These are phyloP conservation scores for Colletotrichum incanum DNA, from an alignment of 2,329 filamentous ascomycete species.

Conservation along the genomic window DNA sequence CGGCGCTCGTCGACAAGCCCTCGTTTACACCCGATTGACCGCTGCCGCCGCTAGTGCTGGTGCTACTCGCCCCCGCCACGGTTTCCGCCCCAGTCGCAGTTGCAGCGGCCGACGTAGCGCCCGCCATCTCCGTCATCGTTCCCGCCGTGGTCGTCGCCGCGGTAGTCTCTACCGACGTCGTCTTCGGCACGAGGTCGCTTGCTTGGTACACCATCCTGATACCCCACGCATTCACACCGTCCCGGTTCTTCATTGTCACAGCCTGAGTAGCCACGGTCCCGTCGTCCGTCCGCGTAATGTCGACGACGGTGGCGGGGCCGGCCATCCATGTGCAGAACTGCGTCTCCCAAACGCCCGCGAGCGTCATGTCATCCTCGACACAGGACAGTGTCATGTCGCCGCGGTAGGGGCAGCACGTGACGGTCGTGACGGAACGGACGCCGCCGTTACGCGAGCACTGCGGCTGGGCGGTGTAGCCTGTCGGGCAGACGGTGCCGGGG, in stretches of 20 bases:
- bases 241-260: slow-evolving; percentile 37
- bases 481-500: slow-evolving; percentile 34
- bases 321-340: slow-evolving; percentile 48
- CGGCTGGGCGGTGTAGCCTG: slow-evolving; percentile 45
- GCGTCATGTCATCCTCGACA: slow-evolving; percentile 44
- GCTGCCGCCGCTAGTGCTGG: neutral
- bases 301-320: slow-evolving; percentile 36
- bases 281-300: slow-evolving; percentile 39
- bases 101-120: neutral
- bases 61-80: neutral
- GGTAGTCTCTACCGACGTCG: neutral
- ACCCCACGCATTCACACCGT: slow-evolving; percentile 47
- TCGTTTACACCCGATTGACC: neutral
- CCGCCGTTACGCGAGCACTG: slow-evolving; percentile 49
- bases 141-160: neutral
- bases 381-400: slow-evolving; percentile 45
- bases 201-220: slow-evolving; percentile 49
- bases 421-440: slow-evolving; percentile 47
- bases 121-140: neutral
- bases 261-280: slow-evolving; percentile 37
- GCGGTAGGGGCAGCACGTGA: slow-evolving; percentile 48
- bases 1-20: slow-evolving; percentile 20
- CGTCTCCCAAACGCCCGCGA: slow-evolving; percentile 42
- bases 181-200: slow-evolving; percentile 41
- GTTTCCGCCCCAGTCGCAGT: neutral